Evolutionary conservation across 1,284 basidiomycete genomes (phyloP), one percentile per base, ranked within the genome.

Genomic region (Apiotrichum mycotoxinovorans): DNA sequence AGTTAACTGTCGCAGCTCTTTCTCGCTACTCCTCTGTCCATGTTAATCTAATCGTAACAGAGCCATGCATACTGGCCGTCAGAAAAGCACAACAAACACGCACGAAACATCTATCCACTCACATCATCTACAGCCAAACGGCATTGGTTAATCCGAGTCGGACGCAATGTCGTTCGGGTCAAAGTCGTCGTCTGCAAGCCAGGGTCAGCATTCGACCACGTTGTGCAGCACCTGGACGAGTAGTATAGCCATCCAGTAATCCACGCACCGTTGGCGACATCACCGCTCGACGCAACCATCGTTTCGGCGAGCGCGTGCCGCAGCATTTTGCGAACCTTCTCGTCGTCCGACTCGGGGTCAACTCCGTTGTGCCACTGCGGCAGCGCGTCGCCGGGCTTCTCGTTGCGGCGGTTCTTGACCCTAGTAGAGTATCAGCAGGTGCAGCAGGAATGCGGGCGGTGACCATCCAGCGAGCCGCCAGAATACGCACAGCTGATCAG

Each of bases 351-450:
- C 42, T 68, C 69, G 11, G 66, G 62, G 47, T 72, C 67, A 18
- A 66, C 60, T 10, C 50, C 46, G n/a, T 75, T 52, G 30, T 48
- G 51, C 10, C 56, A 47, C 18, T 78, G 74, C 5, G 83, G 80
- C 17, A 89, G 75, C 17, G 86, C 74, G 65, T 89, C 85, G 11
- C 82, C 59, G 0, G 82, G 80, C 0, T 82, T 82, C 44, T 84
- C 79, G 17, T 84, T 84, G 60, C 85, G 80, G 77, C 86, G 87
- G 75, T 91, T 85, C 70, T 84, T 85, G 69, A 90, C 84, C 59
- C 87, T 89, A n/a, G n/a, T n/a, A n/a, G 66, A 8, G 37, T 5
- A 5, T 60, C 25, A 60, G 54, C 22, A 20, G 4, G 23, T 10
- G 18, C 22, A 9, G 27, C 17, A 4, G 18, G 38, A 23, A 5